Percentiles rank a stretch among this genome's conserved stretches.
These are phyloP conservation scores for Syzygium grande DNA, from an alignment of 345 rosid genomes.

Conservation along the genomic window DNA sequence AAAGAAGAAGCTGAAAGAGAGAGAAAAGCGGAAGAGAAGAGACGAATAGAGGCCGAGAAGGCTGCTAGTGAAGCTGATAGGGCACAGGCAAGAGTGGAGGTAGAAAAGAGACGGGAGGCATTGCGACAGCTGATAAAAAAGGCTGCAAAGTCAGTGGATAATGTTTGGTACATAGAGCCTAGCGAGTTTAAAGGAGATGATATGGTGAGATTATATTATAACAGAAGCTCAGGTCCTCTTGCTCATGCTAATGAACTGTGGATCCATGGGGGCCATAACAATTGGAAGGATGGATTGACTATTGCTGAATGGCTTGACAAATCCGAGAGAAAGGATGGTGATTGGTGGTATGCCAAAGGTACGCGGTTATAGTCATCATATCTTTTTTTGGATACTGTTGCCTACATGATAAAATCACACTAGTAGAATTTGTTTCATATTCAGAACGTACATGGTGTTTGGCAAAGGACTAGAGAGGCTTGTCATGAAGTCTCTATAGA, in stretches of 20 bases:
- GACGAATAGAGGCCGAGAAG: conserved; percentile 54
- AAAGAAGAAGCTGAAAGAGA: conserved; percentile 73
- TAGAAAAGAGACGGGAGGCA: conserved; percentile 34
- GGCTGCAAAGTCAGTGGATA: conserved; percentile 38
- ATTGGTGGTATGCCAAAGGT: conserved; percentile 93
- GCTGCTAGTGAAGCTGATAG: conserved; percentile 76
- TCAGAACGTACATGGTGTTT: background rate
- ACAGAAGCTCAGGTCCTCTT: conserved; percentile 70
- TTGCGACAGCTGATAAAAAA: conserved; percentile 35
- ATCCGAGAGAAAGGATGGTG: conserved; percentile 36
- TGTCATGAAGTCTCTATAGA: background rate
- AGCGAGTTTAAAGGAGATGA: conserved; percentile 47
- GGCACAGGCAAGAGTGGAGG: conserved; percentile 62
- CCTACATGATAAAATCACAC: background rate
- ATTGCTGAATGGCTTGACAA: conserved; percentile 48
- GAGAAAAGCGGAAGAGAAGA: conserved; percentile 67
- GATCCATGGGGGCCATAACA: conserved; percentile 88
- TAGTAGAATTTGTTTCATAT: background rate
- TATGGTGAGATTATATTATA: conserved; percentile 51
- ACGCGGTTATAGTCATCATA: conserved; percentile 2
- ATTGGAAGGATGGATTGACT: conserved; percentile 72
- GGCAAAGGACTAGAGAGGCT: background rate
- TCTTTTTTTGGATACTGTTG: background rate
- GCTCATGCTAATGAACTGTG: conserved; percentile 59
- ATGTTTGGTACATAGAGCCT: conserved; percentile 75